A percentile compares a stretch with the other conserved stretches of the same genome.
phyloP scores from a whole-genome alignment of 139 green algal genomes.

The Chlamydomonas eustigma region DNA sequence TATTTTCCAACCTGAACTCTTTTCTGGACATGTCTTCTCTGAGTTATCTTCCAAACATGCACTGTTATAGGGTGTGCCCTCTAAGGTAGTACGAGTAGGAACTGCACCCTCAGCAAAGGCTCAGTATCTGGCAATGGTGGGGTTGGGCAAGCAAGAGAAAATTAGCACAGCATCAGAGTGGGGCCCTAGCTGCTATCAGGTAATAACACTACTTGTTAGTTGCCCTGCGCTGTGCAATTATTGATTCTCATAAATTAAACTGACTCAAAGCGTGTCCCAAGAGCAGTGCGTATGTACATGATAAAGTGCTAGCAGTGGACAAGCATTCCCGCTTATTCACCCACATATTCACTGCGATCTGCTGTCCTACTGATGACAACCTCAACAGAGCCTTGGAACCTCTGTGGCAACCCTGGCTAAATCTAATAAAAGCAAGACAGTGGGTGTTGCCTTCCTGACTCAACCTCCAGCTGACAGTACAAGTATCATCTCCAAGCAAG shows the following conservation, averaged over 20 bases:
- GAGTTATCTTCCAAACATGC: neutral
- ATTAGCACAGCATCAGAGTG: constrained; percentile 36
- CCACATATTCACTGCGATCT: neutral
- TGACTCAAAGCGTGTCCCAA: no score
- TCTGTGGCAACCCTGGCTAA: constrained; percentile 54
- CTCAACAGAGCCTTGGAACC: constrained; percentile 37
- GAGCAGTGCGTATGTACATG: no score
- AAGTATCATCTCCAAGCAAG: neutral
- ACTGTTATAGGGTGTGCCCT: constrained; percentile 1
- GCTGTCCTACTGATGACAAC: neutral
- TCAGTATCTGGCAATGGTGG: constrained; percentile 57
- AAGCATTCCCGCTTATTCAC: neutral
- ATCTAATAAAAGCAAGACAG: constrained; percentile 41
- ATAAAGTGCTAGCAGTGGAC: neutral
- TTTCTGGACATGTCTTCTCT: neutral
- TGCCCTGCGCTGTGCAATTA: no score
- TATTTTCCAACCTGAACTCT: no score
- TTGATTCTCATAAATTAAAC: no score
- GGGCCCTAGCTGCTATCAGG: constrained; percentile 55
- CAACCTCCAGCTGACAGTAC: neutral
- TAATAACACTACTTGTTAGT: no score
- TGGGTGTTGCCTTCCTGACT: constrained; percentile 17
- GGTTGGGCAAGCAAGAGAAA: constrained; percentile 61
- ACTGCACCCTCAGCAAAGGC: constrained; percentile 8
- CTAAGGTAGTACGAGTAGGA: constrained; percentile 15